Evolutionary conservation across 768 basidiomycete species (phyloP).

Genomic region (Kwoniella dendrophila): DNA sequence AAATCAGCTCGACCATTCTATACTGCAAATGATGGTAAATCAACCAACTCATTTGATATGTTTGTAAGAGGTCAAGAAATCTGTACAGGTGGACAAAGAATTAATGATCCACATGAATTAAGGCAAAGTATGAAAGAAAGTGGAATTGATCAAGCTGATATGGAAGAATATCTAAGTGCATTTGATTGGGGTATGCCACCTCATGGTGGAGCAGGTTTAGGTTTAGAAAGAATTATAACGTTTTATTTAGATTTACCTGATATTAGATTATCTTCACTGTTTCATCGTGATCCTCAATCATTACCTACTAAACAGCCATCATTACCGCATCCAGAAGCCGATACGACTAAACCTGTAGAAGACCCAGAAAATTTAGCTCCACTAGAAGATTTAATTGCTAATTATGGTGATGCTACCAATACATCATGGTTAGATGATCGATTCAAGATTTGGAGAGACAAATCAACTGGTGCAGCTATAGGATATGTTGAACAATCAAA

Average conservation of each 20-base stretch:
- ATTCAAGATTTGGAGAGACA: slow-evolving; percentile 62
- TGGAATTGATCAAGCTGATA: slow-evolving; percentile 82
- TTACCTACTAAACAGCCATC: slow-evolving; percentile 55
- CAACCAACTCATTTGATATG: slow-evolving; percentile 93
- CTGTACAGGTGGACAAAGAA: slow-evolving; percentile 92
- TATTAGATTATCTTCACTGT: slow-evolving; percentile 83
- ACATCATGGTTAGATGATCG: slow-evolving; percentile 71
- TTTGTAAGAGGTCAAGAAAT: slow-evolving; percentile 99
- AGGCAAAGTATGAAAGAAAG: slow-evolving; percentile 77
- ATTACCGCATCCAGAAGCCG: slow-evolving; percentile 32
- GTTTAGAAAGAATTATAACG: slow-evolving; percentile 90
- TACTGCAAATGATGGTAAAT: slow-evolving; percentile 86
- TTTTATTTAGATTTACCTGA: slow-evolving; percentile 93
- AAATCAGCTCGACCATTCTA: slow-evolving; percentile 92
- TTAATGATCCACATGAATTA: slow-evolving; percentile 81
- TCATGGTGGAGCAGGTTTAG: slow-evolving; percentile 95
- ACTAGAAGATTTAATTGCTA: slow-evolving; percentile 64
- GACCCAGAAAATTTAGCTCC: slow-evolving; percentile 48
- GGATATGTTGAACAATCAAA: slow-evolving; percentile 65
- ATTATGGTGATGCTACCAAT: slow-evolving; percentile 69
- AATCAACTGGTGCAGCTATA: slow-evolving; percentile 64
- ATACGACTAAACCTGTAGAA: slow-evolving; percentile 11
- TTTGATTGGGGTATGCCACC: slow-evolving; percentile 92
- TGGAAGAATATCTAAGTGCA: slow-evolving; percentile 87
- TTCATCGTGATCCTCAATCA: slow-evolving; percentile 93